Evolutionary conservation across 192 early-diverging fungal genomes (phyloP), one percentile per base, ranked within the genome.

Genomic region (Lunasporangiospora selenospora): DNA sequence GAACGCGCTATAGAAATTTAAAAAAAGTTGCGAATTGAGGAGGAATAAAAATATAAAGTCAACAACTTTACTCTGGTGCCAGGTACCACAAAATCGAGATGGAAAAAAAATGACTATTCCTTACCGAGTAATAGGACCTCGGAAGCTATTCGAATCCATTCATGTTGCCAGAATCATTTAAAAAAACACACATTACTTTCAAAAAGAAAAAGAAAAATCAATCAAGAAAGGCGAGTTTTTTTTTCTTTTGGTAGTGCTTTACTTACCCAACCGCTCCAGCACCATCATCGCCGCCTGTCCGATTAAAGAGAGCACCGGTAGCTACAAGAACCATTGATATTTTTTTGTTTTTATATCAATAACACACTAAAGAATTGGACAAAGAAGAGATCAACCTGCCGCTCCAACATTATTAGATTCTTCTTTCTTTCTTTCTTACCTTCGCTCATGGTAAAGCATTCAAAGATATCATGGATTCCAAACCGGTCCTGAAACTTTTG

Each of bases 361-460:
- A 10, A 31, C 30, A 3, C 13, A 21, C 26, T 46, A 27, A 37
- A 8, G 0, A 5, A 33, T 32, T 29, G 40, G 41, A 48, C 26
- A 16, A 30, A 33, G 42, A 24, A 6, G 26, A n/a, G n/a, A n/a
- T n/a, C n/a, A n/a, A n/a, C n/a, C n/a, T n/a, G n/a, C n/a, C n/a
- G n/a, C n/a, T n/a, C 9, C 18, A 3, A 47, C 21, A 58, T 6
- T 31, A 24, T 23, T 30, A 1, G 21, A 24, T 60, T 36, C 19
- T 10, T 1, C 3, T 26, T 31, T 46, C 27, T 8, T 15, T 43
- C 18, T 30, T 13, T 44, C 43, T 84, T 78, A 65, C 84, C 83
- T 70, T 89, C 88, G 9, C 85, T 89, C 6, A 77, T 71, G 9
- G 71, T 87, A 58, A 89, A 90, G 33, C 85, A 81, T 54, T 90